Conservation (phyloP, 2,329 filamentous ascomycete species). For the Thielaviopsis musarum region DNA sequence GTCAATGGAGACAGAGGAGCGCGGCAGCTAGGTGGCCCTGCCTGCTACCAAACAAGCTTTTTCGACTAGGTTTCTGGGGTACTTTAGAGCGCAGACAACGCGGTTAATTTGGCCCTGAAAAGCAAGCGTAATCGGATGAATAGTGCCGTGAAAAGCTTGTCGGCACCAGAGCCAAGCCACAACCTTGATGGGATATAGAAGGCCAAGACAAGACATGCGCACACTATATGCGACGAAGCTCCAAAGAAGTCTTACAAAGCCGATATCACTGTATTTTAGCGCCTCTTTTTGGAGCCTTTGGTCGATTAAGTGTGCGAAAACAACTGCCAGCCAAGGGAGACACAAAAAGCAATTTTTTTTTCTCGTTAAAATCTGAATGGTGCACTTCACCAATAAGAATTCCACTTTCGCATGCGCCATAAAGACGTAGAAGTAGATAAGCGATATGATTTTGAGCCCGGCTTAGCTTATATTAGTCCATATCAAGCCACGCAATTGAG, state of each 20-base stretch:
- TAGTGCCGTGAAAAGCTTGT: not conserved
- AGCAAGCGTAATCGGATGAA: not conserved
- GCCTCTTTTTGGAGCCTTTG: not conserved
- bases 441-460: no score
- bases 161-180: not conserved
- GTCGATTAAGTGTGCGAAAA: no score
- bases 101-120: not conserved
- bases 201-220: not conserved
- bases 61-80: not conserved
- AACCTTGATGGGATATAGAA: not conserved
- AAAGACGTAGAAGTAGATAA: no score
- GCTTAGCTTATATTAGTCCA: no score
- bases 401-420: no score
- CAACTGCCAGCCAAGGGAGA: not conserved
- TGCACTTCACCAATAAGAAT: no score
- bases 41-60: not conserved
- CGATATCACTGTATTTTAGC: not conserved
- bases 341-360: not conserved
- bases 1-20: conserved; percentile 15
- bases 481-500: no score
- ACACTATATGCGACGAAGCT: not conserved
- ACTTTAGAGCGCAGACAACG: not conserved
- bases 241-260: not conserved
- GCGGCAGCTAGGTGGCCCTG: conserved; percentile 11
- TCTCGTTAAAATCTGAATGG: no score